Evolutionary conservation across 2,329 filamentous ascomycete species (phyloP).

Genomic region (Fusarium haematococcum): DNA sequence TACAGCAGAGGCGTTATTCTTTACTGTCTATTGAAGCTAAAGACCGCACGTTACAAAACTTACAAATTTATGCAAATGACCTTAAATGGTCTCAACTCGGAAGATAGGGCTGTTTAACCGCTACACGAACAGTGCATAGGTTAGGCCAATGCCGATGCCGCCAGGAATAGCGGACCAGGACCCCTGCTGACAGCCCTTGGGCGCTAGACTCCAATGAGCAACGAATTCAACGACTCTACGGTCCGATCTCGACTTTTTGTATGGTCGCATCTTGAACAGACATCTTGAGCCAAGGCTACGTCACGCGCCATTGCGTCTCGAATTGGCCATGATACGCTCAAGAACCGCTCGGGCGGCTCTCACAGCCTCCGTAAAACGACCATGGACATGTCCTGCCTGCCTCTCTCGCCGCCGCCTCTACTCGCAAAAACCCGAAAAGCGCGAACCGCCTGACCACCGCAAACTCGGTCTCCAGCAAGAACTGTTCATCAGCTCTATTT

Average conservation of each 20-base stretch:
- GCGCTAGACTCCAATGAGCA: constrained; percentile 42
- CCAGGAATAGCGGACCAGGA: constrained; percentile 37
- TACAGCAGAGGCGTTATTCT: neutral
- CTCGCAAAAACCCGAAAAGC: constrained; percentile 45
- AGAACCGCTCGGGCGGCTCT: constrained; percentile 36
- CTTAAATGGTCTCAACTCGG: neutral
- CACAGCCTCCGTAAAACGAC: constrained; percentile 28
- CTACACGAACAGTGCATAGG: constrained; percentile 19
- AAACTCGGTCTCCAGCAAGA: constrained; percentile 74
- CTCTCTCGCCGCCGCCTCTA: constrained; percentile 46
- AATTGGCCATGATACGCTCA: constrained; percentile 47
- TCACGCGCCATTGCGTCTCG: constrained; percentile 28
- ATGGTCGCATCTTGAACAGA: constrained; percentile 16
- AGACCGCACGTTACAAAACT: neutral
- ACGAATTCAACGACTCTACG: constrained; percentile 15
- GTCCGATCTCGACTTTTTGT: constrained; percentile 20
- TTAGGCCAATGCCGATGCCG: constrained; percentile 6
- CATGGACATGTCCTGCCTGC: constrained; percentile 50
- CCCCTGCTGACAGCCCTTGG: constrained; percentile 16
- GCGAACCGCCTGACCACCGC: constrained; percentile 66
- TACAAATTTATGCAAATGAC: neutral
- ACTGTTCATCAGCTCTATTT: constrained; percentile 81
- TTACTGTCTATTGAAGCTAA: neutral
- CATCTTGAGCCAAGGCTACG: neutral
- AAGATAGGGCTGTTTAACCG: constrained; percentile 18